These are phyloP conservation scores for Brassica juncea DNA, from an alignment of 345 rosid genomes.

Conservation along the genomic window DNA sequence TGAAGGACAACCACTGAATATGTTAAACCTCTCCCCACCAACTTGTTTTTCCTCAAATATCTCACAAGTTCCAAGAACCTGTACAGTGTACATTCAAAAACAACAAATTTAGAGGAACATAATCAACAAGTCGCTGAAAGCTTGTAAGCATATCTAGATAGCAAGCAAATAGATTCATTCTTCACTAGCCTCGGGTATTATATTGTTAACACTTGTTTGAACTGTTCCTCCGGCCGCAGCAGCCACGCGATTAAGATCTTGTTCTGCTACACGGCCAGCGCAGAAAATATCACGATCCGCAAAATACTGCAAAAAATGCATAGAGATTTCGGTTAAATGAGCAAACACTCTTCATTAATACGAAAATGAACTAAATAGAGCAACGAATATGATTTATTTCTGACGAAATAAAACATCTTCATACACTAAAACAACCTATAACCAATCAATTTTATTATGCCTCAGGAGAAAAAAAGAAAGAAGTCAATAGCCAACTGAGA, in stretches of 20 bases:
- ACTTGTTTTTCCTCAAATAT: constrained; percentile 95
- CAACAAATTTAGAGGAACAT: background rate
- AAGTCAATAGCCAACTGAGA: background rate
- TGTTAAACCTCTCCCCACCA: constrained; percentile 96
- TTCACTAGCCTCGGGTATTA: constrained; percentile 72
- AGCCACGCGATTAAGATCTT: constrained; percentile 89
- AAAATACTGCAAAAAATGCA: constrained; percentile 63
- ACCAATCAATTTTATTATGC: constrained; percentile 25
- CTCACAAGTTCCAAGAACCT: constrained; percentile 99
- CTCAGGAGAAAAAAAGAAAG: background rate
- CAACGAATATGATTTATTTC: constrained; percentile 1
- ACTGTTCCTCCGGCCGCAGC: constrained; percentile 97
- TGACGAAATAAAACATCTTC: constrained; percentile 6
- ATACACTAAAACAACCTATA: constrained; percentile 4
- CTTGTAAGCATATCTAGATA: constrained; percentile 3
- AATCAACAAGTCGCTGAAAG: constrained; percentile 12
- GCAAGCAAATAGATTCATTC: constrained; percentile 10
- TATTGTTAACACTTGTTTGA: constrained; percentile 92
- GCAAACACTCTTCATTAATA: background rate
- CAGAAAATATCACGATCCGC: constrained; percentile 99
- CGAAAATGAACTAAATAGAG: constrained; percentile 14
- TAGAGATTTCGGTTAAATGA: background rate
- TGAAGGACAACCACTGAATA: constrained; percentile 97
- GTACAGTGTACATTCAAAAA: constrained; percentile 29
- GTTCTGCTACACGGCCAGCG: constrained; percentile 99